Percentiles rank a stretch among this genome's conserved stretches.
These are phyloP conservation scores for Nigrospora sphaerica DNA, from an alignment of 2,329 filamentous ascomycete species.

Conservation along the genomic window DNA sequence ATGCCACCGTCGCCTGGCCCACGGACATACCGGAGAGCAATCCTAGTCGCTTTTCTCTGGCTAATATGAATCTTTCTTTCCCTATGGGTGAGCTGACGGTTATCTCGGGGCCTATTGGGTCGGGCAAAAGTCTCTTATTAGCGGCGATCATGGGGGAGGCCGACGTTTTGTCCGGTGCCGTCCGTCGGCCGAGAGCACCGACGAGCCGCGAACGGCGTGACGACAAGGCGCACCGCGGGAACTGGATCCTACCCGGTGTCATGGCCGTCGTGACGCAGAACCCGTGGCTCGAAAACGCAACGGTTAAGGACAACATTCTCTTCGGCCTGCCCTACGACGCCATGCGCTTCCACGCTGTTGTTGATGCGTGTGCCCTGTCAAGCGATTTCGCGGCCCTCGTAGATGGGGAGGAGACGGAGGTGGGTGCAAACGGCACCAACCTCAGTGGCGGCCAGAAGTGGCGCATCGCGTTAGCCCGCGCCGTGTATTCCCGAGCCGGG, in stretches of 20 bases:
- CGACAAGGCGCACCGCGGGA: neutral
- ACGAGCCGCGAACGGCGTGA: neutral
- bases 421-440: constrained; percentile 17
- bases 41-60: too few relatives aligned
- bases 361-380: constrained; percentile 5
- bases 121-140: constrained; percentile 6
- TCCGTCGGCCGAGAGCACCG: neutral
- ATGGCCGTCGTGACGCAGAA: constrained; percentile 6
- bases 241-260: neutral
- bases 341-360: constrained; percentile 5
- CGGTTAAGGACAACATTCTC: constrained; percentile 8
- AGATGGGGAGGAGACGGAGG: constrained; percentile 12
- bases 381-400: constrained; percentile 7
- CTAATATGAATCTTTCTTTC: too few relatives aligned
- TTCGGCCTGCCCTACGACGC: constrained; percentile 6
- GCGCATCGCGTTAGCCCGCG: constrained; percentile 24
- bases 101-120: constrained; percentile 5
- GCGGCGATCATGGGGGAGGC: constrained; percentile 5
- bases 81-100: constrained; percentile 2
- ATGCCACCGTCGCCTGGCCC: constrained; percentile 69
- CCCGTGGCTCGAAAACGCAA: constrained; percentile 9
- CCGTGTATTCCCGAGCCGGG: constrained; percentile 24
- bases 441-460: constrained; percentile 14
- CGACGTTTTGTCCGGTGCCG: too few relatives aligned
- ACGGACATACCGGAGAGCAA: too few relatives aligned